Conservation (phyloP, 768 basidiomycete genomes). For the Lentinus brumalis region DNA sequence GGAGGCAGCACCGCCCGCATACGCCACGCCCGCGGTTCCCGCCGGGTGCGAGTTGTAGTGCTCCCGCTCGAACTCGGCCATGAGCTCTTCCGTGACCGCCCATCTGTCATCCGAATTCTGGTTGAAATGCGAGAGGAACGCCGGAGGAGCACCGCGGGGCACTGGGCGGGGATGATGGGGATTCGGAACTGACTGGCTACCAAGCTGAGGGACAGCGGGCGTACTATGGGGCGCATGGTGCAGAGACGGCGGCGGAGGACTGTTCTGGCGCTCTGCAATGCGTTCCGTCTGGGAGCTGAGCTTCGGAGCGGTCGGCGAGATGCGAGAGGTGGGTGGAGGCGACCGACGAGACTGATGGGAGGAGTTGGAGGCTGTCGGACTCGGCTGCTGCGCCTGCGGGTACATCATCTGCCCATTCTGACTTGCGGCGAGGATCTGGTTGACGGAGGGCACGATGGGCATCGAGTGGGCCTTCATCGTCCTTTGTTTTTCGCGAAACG, state of each 20-base stretch:
- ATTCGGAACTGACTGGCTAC: slow-evolving; percentile 32
- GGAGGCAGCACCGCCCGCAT: slow-evolving; percentile 48
- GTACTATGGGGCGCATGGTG: slow-evolving; percentile 32
- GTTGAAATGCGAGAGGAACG: slow-evolving; percentile 54
- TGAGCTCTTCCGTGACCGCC: slow-evolving; percentile 69
- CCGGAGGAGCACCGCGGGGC: slow-evolving; percentile 54
- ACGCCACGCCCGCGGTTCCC: slow-evolving; percentile 46
- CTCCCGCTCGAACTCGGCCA: slow-evolving; percentile 74
- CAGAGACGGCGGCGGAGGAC: slow-evolving; percentile 43
- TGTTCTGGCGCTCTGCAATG: slow-evolving; percentile 44
- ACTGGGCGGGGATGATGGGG: slow-evolving; percentile 68
- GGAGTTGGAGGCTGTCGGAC: slow-evolving; percentile 35
- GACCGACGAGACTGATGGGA: slow-evolving; percentile 38
- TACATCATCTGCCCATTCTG: slow-evolving; percentile 40
- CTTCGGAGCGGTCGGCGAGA: slow-evolving; percentile 36
- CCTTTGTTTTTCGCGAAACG: slow-evolving; percentile 48
- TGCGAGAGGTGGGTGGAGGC: slow-evolving; percentile 34
- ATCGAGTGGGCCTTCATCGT: slow-evolving; percentile 61
- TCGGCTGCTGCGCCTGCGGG: slow-evolving; percentile 37
- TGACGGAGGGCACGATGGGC: slow-evolving; percentile 59
- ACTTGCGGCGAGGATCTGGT: slow-evolving; percentile 47
- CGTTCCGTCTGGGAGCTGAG: slow-evolving; percentile 29
- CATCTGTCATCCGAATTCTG: slow-evolving; percentile 58
- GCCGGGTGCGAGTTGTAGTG: slow-evolving; percentile 50
- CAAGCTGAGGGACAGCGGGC: slow-evolving; percentile 29